Percentiles rank a stretch among this genome's conserved stretches.
These are phyloP conservation scores for Pleurotus ostreatus DNA, from an alignment of 768 basidiomycete genomes.

Conservation along the genomic window DNA sequence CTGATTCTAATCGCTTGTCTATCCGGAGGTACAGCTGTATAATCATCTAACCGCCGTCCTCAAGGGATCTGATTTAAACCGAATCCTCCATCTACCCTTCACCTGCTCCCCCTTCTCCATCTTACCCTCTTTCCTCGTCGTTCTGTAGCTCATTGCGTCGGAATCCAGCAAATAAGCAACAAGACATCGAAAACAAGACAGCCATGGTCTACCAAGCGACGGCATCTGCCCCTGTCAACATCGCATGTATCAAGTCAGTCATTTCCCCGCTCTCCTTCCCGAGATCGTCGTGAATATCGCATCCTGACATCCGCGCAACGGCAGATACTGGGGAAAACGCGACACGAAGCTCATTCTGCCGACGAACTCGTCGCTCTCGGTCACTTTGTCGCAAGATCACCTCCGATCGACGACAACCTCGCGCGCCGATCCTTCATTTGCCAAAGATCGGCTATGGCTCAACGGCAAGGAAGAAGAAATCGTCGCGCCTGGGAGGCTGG, in stretches of 20 bases:
- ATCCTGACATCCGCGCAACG: neutral
- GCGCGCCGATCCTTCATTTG: conserved; percentile 72
- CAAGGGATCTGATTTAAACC: conserved; percentile 2
- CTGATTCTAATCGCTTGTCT: neutral
- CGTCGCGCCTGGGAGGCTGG: conserved; percentile 71
- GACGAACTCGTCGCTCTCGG: conserved; percentile 94
- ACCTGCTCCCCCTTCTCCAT: neutral
- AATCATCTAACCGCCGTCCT: conserved; percentile 6
- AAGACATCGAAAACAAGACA: conserved; percentile 2
- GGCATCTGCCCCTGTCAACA: conserved; percentile 91
- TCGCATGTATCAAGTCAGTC: conserved; percentile 92
- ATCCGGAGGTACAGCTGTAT: conserved; percentile 7
- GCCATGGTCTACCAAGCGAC: conserved; percentile 78
- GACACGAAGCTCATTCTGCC: conserved; percentile 93
- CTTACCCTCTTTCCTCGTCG: neutral
- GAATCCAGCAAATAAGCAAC: conserved; percentile 17
- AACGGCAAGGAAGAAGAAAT: conserved; percentile 92
- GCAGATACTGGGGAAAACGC: conserved; percentile 98
- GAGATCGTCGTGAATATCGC: neutral
- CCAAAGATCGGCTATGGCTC: conserved; percentile 84
- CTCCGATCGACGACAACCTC: conserved; percentile 92
- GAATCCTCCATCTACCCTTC: neutral
- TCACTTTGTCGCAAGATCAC: conserved; percentile 95
- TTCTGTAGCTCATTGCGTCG: neutral
- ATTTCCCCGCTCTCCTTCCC: neutral